Evolutionary conservation across 495 filamentous ascomycete species (phyloP).

Genomic region (Aspergillus bertholletiae): DNA sequence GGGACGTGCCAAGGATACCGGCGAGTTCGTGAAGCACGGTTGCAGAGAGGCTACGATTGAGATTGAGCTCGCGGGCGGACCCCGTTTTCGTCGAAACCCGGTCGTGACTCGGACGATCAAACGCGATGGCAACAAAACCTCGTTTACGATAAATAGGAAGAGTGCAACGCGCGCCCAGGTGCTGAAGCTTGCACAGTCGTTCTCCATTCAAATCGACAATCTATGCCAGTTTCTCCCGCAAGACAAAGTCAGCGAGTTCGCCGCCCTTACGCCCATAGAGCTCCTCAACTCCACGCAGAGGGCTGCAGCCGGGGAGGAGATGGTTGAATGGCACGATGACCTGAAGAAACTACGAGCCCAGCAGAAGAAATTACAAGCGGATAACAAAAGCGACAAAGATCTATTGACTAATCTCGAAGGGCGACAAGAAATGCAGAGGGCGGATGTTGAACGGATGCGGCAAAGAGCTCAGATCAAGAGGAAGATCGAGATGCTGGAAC

Average conservation of each 20-base stretch:
- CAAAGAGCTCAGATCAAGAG: slow-evolving; percentile 67
- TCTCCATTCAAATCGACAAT: slow-evolving; percentile 94
- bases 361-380: slow-evolving; percentile 61
- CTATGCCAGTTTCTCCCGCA: slow-evolving; percentile 97
- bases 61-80: slow-evolving; percentile 71
- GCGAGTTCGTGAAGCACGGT: slow-evolving; percentile 93
- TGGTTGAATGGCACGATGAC: slow-evolving; percentile 72
- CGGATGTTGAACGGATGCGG: slow-evolving; percentile 78
- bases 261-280: slow-evolving; percentile 79
- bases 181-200: slow-evolving; percentile 57
- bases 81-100: slow-evolving; percentile 54
- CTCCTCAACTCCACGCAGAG: slow-evolving; percentile 79
- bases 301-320: slow-evolving; percentile 76
- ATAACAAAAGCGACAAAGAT: slow-evolving; percentile 57
- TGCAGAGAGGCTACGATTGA: slow-evolving; percentile 74
- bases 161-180: slow-evolving; percentile 56
- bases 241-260: slow-evolving; percentile 94
- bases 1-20: slow-evolving; percentile 78
- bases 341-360: slow-evolving; percentile 66
- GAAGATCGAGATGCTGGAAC: slow-evolving; percentile 63
- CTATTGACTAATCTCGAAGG: slow-evolving; percentile 61
- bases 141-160: slow-evolving; percentile 67
- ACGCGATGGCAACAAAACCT: slow-evolving; percentile 73
- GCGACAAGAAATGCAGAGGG: slow-evolving; percentile 72
- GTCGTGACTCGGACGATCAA: slow-evolving; percentile 73